These are phyloP conservation scores for Ascochyta koolunga DNA, from an alignment of 2,329 filamentous ascomycete species.

Conservation along the genomic window DNA sequence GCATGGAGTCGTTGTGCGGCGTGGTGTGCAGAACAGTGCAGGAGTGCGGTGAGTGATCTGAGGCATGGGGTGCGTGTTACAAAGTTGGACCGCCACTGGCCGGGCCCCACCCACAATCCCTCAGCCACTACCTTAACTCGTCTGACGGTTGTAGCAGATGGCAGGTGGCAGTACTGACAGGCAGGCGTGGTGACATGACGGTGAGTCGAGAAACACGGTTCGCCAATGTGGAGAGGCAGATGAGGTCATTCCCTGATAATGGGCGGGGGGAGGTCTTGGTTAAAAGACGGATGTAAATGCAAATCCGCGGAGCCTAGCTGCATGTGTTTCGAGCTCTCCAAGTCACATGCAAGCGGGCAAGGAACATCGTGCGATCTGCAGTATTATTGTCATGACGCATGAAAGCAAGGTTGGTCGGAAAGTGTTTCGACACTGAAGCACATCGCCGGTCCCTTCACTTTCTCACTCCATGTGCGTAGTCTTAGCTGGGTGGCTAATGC, in stretches of 20 bases:
- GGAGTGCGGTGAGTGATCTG: constrained; percentile 9
- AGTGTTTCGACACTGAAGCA: not conserved
- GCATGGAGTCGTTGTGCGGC: constrained; percentile 23
- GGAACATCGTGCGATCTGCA: not conserved
- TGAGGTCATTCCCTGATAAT: not conserved
- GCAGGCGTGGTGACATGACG: constrained; percentile 2
- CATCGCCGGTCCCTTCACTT: not conserved
- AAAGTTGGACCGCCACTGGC: constrained; percentile 30
- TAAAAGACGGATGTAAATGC: no score
- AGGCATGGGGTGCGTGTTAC: constrained; percentile 16
- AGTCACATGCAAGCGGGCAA: not conserved
- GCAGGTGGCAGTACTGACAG: no score
- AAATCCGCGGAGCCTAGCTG: not conserved
- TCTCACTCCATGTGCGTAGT: no score
- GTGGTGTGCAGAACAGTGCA: constrained; percentile 11
- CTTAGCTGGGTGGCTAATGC: no score
- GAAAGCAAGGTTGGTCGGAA: no score
- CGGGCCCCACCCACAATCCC: constrained; percentile 18
- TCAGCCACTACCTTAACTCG: constrained; percentile 2
- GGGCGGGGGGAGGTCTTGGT: not conserved
- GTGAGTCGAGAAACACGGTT: not conserved
- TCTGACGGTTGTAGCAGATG: constrained; percentile 1
- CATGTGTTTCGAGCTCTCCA: not conserved
- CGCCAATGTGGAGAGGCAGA: not conserved
- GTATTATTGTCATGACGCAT: not conserved